Evolutionary conservation across 1,139 yeast species (phyloP).

Genomic region (Taphrina sp.): DNA sequence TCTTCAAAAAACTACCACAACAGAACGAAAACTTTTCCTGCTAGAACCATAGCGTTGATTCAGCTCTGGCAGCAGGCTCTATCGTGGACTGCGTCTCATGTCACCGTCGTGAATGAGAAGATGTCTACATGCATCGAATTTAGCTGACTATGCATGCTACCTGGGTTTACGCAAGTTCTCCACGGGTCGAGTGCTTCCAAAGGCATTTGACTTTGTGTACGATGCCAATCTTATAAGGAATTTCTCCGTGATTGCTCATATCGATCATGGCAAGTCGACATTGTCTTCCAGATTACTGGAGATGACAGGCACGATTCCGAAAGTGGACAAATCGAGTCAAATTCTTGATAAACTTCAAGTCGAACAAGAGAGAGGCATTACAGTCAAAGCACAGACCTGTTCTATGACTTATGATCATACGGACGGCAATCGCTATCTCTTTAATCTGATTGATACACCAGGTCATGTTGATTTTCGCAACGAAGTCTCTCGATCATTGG

Average conservation of each 20-base stretch:
- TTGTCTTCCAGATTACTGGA: slow-evolving; percentile 83
- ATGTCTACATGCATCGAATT: too few species aligned
- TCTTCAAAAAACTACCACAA: too few species aligned
- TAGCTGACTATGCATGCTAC: too few species aligned
- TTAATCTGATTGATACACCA: slow-evolving; percentile 94
- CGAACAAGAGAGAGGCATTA: slow-evolving; percentile 92
- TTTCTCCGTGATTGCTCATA: slow-evolving; percentile 94
- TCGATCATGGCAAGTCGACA: slow-evolving; percentile 96
- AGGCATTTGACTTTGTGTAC: slow-evolving; percentile 26
- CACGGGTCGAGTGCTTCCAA: neutral
- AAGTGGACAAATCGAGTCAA: slow-evolving; percentile 68
- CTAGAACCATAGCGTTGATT: too few species aligned
- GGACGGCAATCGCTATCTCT: slow-evolving; percentile 62
- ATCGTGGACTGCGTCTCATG: too few species aligned
- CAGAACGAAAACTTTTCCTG: too few species aligned
- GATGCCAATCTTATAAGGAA: slow-evolving; percentile 49
- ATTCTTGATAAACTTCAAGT: slow-evolving; percentile 90
- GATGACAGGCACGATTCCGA: slow-evolving; percentile 80
- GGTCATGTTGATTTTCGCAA: slow-evolving; percentile 97
- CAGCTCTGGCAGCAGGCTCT: too few species aligned
- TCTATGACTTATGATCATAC: slow-evolving; percentile 81
- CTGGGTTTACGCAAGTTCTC: too few species aligned
- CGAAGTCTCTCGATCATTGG: slow-evolving; percentile 89
- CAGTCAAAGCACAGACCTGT: slow-evolving; percentile 95
- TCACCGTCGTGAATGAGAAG: neutral